phyloP scores from a whole-genome alignment of 805 yeast species.

The Saccharomyces cerevisiae region DNA sequence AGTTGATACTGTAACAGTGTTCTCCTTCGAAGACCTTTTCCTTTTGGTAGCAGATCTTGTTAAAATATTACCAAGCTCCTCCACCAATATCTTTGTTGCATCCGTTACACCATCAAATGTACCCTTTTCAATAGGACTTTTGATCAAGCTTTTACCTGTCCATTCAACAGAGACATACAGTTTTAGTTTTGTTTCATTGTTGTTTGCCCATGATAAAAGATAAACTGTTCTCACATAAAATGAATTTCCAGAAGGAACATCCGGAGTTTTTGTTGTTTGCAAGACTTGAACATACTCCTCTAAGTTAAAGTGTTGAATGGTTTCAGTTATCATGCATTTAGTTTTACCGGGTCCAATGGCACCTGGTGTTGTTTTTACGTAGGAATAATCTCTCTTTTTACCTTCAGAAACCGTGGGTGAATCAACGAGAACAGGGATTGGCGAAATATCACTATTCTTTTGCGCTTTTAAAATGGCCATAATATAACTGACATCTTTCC shows the following conservation, averaged over 20 bases:
- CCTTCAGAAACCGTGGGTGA: constrained; percentile 1
- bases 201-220: constrained; percentile 54
- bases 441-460: constrained; percentile 53
- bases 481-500: constrained; percentile 43
- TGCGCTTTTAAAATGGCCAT: constrained; percentile 45
- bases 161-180: constrained; percentile 55
- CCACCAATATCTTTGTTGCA: constrained; percentile 41
- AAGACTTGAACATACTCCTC: constrained; percentile 40
- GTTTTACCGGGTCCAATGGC: constrained; percentile 77
- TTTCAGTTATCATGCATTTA: constrained; percentile 53
- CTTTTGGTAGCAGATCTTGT: constrained; percentile 7
- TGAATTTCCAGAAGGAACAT: constrained; percentile 71
- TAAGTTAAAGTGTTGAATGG: constrained; percentile 44
- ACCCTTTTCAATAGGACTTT: constrained; percentile 67
- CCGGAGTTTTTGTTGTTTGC: constrained; percentile 62
- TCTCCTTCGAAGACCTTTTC: constrained; percentile 10
- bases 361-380: constrained; percentile 55
- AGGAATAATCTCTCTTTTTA: constrained; percentile 43
- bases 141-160: constrained; percentile 74
- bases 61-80: constrained; percentile 36
- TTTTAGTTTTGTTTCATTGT: constrained; percentile 44
- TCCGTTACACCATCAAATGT: constrained; percentile 65
- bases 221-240: constrained; percentile 54
- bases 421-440: constrained; percentile 35
- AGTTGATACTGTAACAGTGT: constrained; percentile 12